Conservation (phyloP, 306 rosid species). For the Trifolium subterraneum region DNA sequence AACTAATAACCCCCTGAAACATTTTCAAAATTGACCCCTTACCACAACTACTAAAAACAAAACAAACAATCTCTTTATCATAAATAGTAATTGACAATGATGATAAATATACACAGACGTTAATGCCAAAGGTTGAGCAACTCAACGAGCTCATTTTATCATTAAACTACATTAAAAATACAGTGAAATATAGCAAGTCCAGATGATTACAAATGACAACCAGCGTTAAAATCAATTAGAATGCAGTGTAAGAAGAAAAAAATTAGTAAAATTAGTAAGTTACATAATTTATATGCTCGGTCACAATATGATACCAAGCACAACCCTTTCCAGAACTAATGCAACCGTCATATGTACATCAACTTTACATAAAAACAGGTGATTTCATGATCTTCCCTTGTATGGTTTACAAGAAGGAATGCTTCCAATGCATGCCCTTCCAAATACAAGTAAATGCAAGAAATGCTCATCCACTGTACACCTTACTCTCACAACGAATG, state of each 20-base stretch:
- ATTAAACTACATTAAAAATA: slow-evolving; percentile 12
- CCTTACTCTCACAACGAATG: slow-evolving; percentile 63
- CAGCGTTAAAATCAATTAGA: slow-evolving; percentile 1
- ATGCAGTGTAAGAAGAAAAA: background rate
- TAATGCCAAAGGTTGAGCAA: background rate
- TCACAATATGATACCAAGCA: slow-evolving; percentile 39
- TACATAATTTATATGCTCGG: slow-evolving; percentile 42
- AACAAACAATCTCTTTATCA: background rate
- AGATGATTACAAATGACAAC: slow-evolving; percentile 30
- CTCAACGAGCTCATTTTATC: background rate
- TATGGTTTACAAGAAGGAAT: slow-evolving; percentile 55
- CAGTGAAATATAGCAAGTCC: slow-evolving; percentile 1
- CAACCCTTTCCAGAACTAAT: slow-evolving; percentile 41
- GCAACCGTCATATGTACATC: slow-evolving; percentile 53
- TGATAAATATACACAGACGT: background rate
- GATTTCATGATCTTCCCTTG: slow-evolving; percentile 48
- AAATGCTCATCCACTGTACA: slow-evolving; percentile 80
- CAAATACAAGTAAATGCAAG: slow-evolving; percentile 56
- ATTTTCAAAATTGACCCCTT: background rate
- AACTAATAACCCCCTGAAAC: too few relatives aligned
- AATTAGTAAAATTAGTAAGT: slow-evolving; percentile 29
- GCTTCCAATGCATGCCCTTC: slow-evolving; percentile 55
- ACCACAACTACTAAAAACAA: background rate
- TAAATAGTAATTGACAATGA: background rate
- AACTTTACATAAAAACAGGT: slow-evolving; percentile 62